These are phyloP conservation scores for Geotrichum restrictum DNA, from an alignment of 1,139 yeast species.

Conservation along the genomic window DNA sequence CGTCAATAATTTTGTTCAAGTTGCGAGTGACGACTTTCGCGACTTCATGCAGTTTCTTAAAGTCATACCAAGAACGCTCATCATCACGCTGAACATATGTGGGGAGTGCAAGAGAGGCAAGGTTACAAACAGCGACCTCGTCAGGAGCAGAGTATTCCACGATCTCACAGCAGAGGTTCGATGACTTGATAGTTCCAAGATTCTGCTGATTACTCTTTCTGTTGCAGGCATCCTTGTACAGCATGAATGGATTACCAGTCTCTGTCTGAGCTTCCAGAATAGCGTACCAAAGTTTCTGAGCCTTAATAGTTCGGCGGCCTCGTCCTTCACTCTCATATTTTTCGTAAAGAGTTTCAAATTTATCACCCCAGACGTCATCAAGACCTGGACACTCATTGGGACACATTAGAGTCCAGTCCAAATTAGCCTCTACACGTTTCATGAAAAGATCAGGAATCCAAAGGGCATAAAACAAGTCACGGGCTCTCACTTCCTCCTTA, in stretches of 20 bases:
- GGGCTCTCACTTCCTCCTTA: constrained; percentile 83
- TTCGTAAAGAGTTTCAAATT: constrained; percentile 67
- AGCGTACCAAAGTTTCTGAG: constrained; percentile 85
- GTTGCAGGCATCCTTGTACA: constrained; percentile 86
- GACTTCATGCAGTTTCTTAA: constrained; percentile 64
- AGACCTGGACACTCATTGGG: constrained; percentile 88
- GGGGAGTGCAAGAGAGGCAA: constrained; percentile 83
- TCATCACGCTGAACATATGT: constrained; percentile 53
- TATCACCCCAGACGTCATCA: constrained; percentile 74
- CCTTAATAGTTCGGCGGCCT: constrained; percentile 69
- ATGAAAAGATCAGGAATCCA: constrained; percentile 90
- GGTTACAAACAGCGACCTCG: constrained; percentile 87
- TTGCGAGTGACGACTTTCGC: constrained; percentile 72
- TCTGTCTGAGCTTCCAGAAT: constrained; percentile 86
- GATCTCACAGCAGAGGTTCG: constrained; percentile 86
- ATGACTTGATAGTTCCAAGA: constrained; percentile 80
- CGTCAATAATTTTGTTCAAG: constrained; percentile 72
- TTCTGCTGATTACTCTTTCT: constrained; percentile 79
- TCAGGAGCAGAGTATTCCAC: constrained; percentile 84
- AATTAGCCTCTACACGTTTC: constrained; percentile 78
- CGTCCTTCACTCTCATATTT: constrained; percentile 68
- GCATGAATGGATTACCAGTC: constrained; percentile 90
- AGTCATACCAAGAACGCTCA: constrained; percentile 57
- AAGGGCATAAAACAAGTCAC: constrained; percentile 85
- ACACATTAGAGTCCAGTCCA: constrained; percentile 79